Percentiles rank a stretch among this genome's conserved stretches.
phyloP scores from a whole-genome alignment of 2,329 filamentous ascomycete genomes.

The Ploettnerulaceae sp. region DNA sequence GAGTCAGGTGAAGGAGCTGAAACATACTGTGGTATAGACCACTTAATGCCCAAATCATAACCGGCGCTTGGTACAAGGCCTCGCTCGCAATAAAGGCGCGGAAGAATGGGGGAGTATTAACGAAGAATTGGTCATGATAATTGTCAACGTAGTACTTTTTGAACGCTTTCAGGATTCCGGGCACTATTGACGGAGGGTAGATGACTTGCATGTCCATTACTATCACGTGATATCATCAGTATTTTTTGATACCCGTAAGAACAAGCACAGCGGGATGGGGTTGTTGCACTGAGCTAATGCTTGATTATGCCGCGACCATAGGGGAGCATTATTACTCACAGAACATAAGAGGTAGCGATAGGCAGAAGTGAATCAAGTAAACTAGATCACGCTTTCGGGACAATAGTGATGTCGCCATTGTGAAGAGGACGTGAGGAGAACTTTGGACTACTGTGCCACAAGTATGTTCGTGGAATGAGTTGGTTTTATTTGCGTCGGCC shows the following conservation, averaged over 20 bases:
- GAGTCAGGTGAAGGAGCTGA: neutral
- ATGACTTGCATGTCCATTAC: slow-evolving; percentile 57
- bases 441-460: neutral
- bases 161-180: slow-evolving; percentile 44
- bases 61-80: slow-evolving; percentile 53
- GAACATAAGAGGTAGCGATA: slow-evolving; percentile 58
- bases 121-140: slow-evolving; percentile 61
- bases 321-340: slow-evolving; percentile 38
- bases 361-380: slow-evolving; percentile 56
- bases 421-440: neutral
- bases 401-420: slow-evolving; percentile 29
- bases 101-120: slow-evolving; percentile 55
- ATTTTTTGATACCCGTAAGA: neutral
- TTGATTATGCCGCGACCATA: too few relatives aligned
- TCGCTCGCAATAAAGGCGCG: slow-evolving; percentile 53
- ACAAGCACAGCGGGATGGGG: neutral
- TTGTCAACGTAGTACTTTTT: slow-evolving; percentile 54
- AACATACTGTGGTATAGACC: slow-evolving; percentile 46
- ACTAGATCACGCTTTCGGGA: slow-evolving; percentile 31
- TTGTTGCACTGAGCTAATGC: too few relatives aligned
- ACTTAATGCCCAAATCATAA: slow-evolving; percentile 55
- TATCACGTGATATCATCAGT: slow-evolving; percentile 31
- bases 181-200: slow-evolving; percentile 48
- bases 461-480: neutral
- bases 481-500: neutral